These are phyloP conservation scores for Diutina sp. DNA, from an alignment of 1,139 yeast genomes.

Conservation along the genomic window DNA sequence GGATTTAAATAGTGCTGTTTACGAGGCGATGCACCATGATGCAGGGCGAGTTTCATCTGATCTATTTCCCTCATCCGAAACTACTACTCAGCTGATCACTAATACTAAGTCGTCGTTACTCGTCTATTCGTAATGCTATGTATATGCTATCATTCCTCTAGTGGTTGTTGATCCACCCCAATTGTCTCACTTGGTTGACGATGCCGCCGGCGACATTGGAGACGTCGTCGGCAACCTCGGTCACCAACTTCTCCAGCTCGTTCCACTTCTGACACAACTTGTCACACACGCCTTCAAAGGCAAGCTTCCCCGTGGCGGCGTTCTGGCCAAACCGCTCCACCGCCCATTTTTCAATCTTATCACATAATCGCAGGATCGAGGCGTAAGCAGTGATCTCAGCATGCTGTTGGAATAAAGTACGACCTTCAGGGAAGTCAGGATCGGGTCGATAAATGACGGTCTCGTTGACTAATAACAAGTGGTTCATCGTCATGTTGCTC, in stretches of 20 bases:
- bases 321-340: conserved; percentile 81
- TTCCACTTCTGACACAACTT: conserved; percentile 40
- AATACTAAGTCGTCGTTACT: no score
- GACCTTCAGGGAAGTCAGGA: conserved; percentile 32
- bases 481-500: conserved; percentile 75
- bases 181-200: not conserved
- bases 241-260: conserved; percentile 27
- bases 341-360: conserved; percentile 85
- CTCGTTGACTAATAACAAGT: conserved; percentile 70
- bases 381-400: conserved; percentile 89
- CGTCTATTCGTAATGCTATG: not conserved
- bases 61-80: no score
- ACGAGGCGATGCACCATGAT: no score
- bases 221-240: conserved; percentile 18
- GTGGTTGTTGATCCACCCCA: not conserved
- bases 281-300: conserved; percentile 70
- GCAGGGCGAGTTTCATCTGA: no score
- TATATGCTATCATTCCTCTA: not conserved
- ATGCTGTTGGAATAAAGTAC: conserved; percentile 62
- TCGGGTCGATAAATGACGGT: conserved; percentile 64
- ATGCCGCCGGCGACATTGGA: conserved; percentile 6
- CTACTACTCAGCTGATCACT: no score
- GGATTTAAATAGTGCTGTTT: no score
- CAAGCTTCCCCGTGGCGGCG: conserved; percentile 68
- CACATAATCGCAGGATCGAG: conserved; percentile 54